A percentile compares a stretch with the other conserved stretches of the same genome.
Conservation (phyloP, 345 rosid genomes). For the Streptanthus diversifolius region DNA sequence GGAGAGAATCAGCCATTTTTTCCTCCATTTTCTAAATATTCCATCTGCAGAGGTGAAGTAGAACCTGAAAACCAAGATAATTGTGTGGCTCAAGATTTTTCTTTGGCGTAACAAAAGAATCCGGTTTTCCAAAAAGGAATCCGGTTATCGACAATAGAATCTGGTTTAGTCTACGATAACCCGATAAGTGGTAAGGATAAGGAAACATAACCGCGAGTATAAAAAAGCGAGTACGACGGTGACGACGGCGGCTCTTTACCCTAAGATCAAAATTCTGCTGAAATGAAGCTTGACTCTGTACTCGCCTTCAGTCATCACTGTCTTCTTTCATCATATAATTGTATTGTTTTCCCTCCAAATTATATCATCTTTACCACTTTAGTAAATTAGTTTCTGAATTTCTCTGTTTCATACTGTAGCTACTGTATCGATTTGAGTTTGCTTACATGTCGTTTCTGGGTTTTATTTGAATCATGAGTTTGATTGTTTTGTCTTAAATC, state of each 20-base stretch:
- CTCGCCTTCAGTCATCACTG: slow-evolving; percentile 23
- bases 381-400: not conserved
- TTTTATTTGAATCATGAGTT: slow-evolving; percentile 9
- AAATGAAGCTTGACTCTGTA: slow-evolving; percentile 15
- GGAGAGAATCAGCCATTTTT: slow-evolving; percentile 1
- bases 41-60: not conserved
- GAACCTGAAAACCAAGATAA: not conserved
- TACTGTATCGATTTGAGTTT: not conserved
- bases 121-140: not conserved
- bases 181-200: not conserved
- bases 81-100: slow-evolving; percentile 21
- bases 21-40: not conserved
- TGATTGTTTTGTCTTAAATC: not conserved
- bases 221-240: slow-evolving; percentile 24
- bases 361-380: slow-evolving; percentile 2
- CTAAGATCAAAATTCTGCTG: not conserved
- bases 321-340: slow-evolving; percentile 17
- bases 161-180: slow-evolving; percentile 1
- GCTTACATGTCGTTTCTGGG: not conserved
- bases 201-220: slow-evolving; percentile 24
- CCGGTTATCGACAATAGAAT: not conserved
- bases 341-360: too few relatives aligned
- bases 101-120: not conserved
- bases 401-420: not conserved
- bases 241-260: slow-evolving; percentile 2